Evolutionary conservation across 2,329 filamentous ascomycete species (phyloP), one percentile per base, ranked within the genome.

Genomic region (Colletotrichum shisoi): DNA sequence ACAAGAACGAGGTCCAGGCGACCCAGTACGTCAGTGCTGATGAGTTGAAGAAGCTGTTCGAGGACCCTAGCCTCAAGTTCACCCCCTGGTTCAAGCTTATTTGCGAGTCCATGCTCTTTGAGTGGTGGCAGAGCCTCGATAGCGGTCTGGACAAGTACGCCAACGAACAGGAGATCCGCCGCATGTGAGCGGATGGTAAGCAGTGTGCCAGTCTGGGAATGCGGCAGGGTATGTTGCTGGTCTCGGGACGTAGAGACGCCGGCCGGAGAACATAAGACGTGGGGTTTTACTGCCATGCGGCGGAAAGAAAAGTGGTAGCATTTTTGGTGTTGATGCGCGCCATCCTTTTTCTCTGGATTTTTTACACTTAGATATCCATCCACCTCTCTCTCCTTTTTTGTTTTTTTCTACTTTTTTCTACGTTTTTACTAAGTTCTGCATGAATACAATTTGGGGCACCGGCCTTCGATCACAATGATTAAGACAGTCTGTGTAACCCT

Each of bases 11-110:
- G 81, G 94, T 93, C 54, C 88, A 89, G 74, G 94, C 91, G 71
- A 92, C 90, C 24, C 85, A 89, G 77, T 99, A 96, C 74, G 94
- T 97, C 68, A 89, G 89, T 24, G 85, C 91, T 46, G 89, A 93
- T 27, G 89, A 93, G 73, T 84, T 99, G 71, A 95, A 93, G 84
- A 77, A 85, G 72, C 92, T 94, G 85, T 97, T 99, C 79, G 82
- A 89, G 74, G 90, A 97, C 75, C 87, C 91, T 84, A 81, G 60
- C 84, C 84, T 96, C 73, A 91, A 90, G 74, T 98, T 98, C 79
- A 99, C 95, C 0, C 95, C 95, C 1, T 99, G 95, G 95, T 99
- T 99, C 84, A 97, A 97, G 85, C 89, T 99, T 72, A 98, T 99
- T 76, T 99, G 95, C 85, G 86, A 98, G 79, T 93, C 92, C 56